These are phyloP conservation scores for Pythium periplocum DNA, from an alignment of 352 stramenopile genomes.

Conservation along the genomic window DNA sequence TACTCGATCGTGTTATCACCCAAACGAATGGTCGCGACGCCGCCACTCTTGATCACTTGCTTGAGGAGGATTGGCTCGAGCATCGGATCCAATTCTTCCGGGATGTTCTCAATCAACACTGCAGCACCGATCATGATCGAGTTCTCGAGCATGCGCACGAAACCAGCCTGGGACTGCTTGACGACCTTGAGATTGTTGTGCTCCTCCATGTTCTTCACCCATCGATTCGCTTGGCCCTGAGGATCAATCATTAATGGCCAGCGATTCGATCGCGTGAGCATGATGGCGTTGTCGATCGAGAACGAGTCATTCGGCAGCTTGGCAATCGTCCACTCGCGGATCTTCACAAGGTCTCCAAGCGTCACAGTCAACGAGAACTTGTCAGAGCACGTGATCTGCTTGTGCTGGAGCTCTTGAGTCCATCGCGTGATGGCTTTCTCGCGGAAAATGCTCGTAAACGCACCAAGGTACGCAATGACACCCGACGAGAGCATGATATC, in stretches of 20 bases:
- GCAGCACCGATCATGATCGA: constrained; percentile 91
- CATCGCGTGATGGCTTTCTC: constrained; percentile 86
- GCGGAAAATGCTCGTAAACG: constrained; percentile 91
- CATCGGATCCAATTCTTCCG: constrained; percentile 92
- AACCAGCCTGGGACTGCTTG: constrained; percentile 90
- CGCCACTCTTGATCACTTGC: constrained; percentile 88
- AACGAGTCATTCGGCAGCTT: constrained; percentile 94
- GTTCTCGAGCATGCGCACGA: constrained; percentile 94
- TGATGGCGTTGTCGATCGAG: constrained; percentile 94
- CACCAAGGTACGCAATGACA: constrained; percentile 93
- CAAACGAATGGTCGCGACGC: constrained; percentile 87
- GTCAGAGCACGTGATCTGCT: constrained; percentile 78
- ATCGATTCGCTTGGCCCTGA: constrained; percentile 93
- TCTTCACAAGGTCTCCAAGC: constrained; percentile 89
- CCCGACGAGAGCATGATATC: constrained; percentile 92
- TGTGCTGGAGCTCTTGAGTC: constrained; percentile 49
- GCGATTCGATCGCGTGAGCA: constrained; percentile 87
- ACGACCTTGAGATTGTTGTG: constrained; percentile 90
- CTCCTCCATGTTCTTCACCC: constrained; percentile 94
- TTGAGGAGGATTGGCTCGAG: constrained; percentile 93
- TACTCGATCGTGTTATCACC: constrained; percentile 95
- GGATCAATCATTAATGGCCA: constrained; percentile 98
- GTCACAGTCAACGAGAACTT: constrained; percentile 81
- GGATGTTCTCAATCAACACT: constrained; percentile 92
- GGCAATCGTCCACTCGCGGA: constrained; percentile 93